Evolutionary conservation across 495 filamentous ascomycete genomes (phyloP).

Genomic region (Tuber indicum): DNA sequence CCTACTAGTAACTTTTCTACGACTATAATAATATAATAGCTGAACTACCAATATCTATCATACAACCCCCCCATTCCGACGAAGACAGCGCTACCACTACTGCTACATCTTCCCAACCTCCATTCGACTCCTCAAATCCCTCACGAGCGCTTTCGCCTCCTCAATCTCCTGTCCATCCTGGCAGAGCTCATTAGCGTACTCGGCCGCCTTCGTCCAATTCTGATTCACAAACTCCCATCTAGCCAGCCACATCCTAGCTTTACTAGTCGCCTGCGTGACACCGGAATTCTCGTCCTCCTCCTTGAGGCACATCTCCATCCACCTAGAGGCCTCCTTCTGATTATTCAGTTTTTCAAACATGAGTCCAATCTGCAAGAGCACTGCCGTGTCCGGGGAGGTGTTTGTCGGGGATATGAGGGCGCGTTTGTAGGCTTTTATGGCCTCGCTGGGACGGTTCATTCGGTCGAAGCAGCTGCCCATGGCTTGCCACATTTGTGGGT

Average conservation of each 20-base stretch:
- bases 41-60: not conserved
- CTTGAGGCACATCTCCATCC: slow-evolving; percentile 89
- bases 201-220: slow-evolving; percentile 67
- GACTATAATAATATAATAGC: not conserved
- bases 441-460: slow-evolving; percentile 72
- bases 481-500: slow-evolving; percentile 98
- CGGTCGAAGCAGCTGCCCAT: slow-evolving; percentile 85
- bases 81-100: not conserved
- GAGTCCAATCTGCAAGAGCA: slow-evolving; percentile 77
- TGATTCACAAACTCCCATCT: slow-evolving; percentile 66
- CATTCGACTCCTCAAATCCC: slow-evolving; percentile 76
- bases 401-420: slow-evolving; percentile 67
- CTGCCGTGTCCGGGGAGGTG: slow-evolving; percentile 76
- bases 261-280: slow-evolving; percentile 80
- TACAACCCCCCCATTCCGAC: not conserved
- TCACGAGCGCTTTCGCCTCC: slow-evolving; percentile 90
- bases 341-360: slow-evolving; percentile 78
- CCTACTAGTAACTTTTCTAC: not conserved
- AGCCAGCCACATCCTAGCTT: slow-evolving; percentile 91
- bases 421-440: slow-evolving; percentile 89
- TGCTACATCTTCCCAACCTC: slow-evolving; percentile 48
- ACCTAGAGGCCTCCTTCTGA: slow-evolving; percentile 70
- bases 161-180: slow-evolving; percentile 97
- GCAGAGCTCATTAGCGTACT: slow-evolving; percentile 80
- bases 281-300: slow-evolving; percentile 77